phyloP scores from a whole-genome alignment of 2,329 filamentous ascomycete genomes.

The Aspergillus texensis region DNA sequence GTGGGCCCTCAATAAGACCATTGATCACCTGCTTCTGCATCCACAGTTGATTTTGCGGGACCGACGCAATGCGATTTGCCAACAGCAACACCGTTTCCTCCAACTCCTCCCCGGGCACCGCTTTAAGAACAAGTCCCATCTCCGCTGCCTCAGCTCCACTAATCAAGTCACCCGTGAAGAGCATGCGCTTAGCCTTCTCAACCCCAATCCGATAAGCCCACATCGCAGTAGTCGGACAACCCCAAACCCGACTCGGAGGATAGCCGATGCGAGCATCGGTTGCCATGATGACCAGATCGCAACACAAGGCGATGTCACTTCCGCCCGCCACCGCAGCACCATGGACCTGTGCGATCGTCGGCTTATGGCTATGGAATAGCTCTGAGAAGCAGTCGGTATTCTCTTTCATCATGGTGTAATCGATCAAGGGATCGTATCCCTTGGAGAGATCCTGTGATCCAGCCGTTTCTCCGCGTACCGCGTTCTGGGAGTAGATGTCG shows the following conservation, averaged over 20 bases:
- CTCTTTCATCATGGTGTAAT: constrained; percentile 11
- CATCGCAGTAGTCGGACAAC: constrained; percentile 14
- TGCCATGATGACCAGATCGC: constrained; percentile 15
- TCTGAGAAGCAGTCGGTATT: constrained; percentile 10
- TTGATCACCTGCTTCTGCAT: constrained; percentile 15
- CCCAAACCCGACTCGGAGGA: constrained; percentile 14
- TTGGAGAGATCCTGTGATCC: constrained; percentile 7
- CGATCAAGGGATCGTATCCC: constrained; percentile 10
- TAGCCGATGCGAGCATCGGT: constrained; percentile 13
- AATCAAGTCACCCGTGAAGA: constrained; percentile 14
- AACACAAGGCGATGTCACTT: constrained; percentile 13
- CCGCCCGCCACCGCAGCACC: constrained; percentile 13
- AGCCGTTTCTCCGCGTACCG: neutral
- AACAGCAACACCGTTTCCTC: constrained; percentile 9
- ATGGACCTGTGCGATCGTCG: constrained; percentile 11
- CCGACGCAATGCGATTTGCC: constrained; percentile 5
- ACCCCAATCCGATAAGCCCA: constrained; percentile 13
- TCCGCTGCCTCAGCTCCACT: constrained; percentile 10
- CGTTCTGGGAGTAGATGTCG: constrained; percentile 1
- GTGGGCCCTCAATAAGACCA: constrained; percentile 6
- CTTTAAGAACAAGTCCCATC: constrained; percentile 14
- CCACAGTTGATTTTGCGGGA: constrained; percentile 13
- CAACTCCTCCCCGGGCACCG: constrained; percentile 9
- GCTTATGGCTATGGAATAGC: constrained; percentile 14
- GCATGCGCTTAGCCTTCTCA: constrained; percentile 16